A percentile compares a stretch with the other conserved stretches of the same genome.
Evolutionary conservation across 2,329 filamentous ascomycete species (phyloP).

Genomic region (Xylariaceae sp.): DNA sequence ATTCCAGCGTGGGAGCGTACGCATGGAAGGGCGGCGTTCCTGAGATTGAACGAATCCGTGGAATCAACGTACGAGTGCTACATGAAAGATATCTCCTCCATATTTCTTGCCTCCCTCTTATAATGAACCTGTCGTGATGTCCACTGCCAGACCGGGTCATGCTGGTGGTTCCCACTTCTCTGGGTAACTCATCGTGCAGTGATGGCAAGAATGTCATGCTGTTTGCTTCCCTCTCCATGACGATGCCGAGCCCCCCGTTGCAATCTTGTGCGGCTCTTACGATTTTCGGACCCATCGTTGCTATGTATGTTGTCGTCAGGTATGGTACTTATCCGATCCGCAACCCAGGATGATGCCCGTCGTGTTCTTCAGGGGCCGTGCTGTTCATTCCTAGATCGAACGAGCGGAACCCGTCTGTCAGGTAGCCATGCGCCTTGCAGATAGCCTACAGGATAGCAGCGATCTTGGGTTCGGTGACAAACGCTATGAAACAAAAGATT

Average conservation of each 20-base stretch:
- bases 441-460: too few relatives aligned
- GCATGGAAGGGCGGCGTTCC: background rate
- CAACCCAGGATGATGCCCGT: too few relatives aligned
- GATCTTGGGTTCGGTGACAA: conserved; percentile 10
- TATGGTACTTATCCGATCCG: too few relatives aligned
- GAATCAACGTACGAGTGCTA: background rate
- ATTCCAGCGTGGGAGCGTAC: conserved; percentile 1
- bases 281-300: background rate
- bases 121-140: background rate
- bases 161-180: background rate
- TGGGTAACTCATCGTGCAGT: background rate
- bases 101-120: background rate
- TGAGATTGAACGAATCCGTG: background rate
- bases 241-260: background rate
- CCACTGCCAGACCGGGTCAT: background rate
- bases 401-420: background rate
- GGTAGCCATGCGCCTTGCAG: background rate
- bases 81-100: background rate
- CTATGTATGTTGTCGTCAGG: too few relatives aligned
- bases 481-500: conserved; percentile 20
- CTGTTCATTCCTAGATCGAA: background rate
- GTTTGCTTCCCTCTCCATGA: background rate
- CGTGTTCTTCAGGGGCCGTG: too few relatives aligned
- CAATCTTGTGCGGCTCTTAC: background rate
- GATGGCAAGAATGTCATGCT: background rate